Conservation (phyloP, 208 protist genomes). For the Wallacemonas sp. region DNA sequence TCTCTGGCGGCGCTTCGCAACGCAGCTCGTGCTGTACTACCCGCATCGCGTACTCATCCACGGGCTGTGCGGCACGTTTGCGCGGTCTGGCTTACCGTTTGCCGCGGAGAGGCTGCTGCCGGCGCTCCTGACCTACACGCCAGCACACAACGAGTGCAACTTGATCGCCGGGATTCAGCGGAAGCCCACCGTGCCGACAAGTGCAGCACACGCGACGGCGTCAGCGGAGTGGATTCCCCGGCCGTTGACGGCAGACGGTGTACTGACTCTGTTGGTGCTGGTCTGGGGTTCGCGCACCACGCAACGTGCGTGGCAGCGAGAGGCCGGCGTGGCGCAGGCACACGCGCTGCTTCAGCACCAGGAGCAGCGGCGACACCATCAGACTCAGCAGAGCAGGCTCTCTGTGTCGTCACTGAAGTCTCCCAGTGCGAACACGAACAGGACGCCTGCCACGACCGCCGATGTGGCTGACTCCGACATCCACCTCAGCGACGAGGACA, state of each 20-base stretch:
- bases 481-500: neutral
- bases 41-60: neutral
- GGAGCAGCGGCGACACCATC: neutral
- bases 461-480: conserved; percentile 5
- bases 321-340: neutral
- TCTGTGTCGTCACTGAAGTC: neutral
- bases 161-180: neutral
- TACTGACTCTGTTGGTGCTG: neutral
- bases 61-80: neutral
- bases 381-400: neutral
- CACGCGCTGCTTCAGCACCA: neutral
- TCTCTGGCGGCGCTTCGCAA: conserved; percentile 1
- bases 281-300: conserved; percentile 9
- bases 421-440: neutral
- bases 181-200: too few relatives aligned
- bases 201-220: too few relatives aligned
- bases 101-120: neutral
- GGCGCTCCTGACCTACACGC: conserved; percentile 1
- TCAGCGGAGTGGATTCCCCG: neutral
- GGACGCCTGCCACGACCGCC: neutral
- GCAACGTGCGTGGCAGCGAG: neutral
- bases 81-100: neutral
- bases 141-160: neutral
- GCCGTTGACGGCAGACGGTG: neutral
- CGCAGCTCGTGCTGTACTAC: neutral